phyloP scores from a whole-genome alignment of 305 asterid species.

The Salvia sclarea region DNA sequence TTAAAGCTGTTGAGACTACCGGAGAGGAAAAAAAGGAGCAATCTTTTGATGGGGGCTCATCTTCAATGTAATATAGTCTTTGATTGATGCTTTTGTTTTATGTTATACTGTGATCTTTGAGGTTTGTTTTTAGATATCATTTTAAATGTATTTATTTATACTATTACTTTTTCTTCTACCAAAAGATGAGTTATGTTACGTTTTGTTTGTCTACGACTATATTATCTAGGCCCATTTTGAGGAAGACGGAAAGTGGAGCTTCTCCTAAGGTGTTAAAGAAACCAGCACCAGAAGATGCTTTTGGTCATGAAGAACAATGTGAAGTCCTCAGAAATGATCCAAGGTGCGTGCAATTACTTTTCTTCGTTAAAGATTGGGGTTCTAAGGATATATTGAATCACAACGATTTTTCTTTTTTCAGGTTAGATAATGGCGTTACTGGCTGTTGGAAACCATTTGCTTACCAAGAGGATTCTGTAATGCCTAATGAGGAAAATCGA shows the following conservation, averaged over 20 bases:
- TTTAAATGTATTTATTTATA: not conserved
- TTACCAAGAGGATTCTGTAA: constrained; percentile 84
- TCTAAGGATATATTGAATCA: not conserved
- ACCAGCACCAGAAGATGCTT: constrained; percentile 77
- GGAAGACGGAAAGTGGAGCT: constrained; percentile 52
- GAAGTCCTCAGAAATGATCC: constrained; percentile 98
- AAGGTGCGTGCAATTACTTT: constrained; percentile 44
- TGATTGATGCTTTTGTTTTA: constrained; percentile 11
- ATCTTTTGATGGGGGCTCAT: constrained; percentile 47
- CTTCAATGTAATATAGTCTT: constrained; percentile 54
- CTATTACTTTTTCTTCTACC: constrained; percentile 7
- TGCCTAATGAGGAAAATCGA: constrained; percentile 92
- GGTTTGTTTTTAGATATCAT: constrained; percentile 17
- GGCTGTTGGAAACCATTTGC: constrained; percentile 93
- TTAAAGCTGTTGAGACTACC: constrained; percentile 90
- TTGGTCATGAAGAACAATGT: constrained; percentile 94
- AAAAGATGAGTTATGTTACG: not conserved
- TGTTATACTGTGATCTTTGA: not conserved
- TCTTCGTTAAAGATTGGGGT: constrained; percentile 3
- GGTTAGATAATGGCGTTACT: constrained; percentile 91
- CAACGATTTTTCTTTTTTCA: constrained; percentile 43
- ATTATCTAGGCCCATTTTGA: constrained; percentile 34
- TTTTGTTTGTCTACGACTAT: constrained; percentile 26
- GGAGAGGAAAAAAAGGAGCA: constrained; percentile 54
- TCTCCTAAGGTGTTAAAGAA: constrained; percentile 66